Evolutionary conservation across 1,139 yeast species (phyloP).

Genomic region (Hyphopichia fennica): DNA sequence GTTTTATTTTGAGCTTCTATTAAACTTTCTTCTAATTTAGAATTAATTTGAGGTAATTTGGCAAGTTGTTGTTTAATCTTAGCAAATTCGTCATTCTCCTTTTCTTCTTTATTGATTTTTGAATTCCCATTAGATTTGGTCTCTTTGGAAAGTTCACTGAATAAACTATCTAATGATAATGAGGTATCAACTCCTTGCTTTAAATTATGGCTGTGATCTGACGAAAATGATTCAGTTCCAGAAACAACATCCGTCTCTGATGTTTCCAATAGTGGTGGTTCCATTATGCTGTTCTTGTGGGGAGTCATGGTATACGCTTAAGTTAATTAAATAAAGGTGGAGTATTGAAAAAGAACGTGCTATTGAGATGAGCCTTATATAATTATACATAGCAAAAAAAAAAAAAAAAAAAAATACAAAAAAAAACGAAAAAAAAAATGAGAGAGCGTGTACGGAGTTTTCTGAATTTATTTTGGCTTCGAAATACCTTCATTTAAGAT

Average conservation of each 20-base stretch:
- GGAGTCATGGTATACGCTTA: slow-evolving; percentile 6
- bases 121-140: slow-evolving; percentile 7
- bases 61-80: slow-evolving; percentile 29
- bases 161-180: slow-evolving; percentile 17
- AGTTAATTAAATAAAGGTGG: no score
- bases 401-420: background rate
- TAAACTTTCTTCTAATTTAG: slow-evolving; percentile 26
- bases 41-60: slow-evolving; percentile 37
- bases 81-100: slow-evolving; percentile 23
- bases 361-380: slow-evolving; percentile 5
- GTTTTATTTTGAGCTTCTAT: slow-evolving; percentile 12
- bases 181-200: slow-evolving; percentile 4
- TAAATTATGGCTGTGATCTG: slow-evolving; percentile 7
- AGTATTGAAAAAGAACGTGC: background rate
- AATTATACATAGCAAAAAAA: background rate
- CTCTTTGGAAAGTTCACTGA: slow-evolving; percentile 30
- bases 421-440: background rate
- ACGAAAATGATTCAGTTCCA: slow-evolving; percentile 13
- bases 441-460: background rate
- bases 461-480: background rate
- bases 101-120: slow-evolving; percentile 1
- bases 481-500: slow-evolving; percentile 1
- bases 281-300: slow-evolving; percentile 3
- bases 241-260: slow-evolving; percentile 15
- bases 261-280: slow-evolving; percentile 9